A percentile compares a stretch with the other conserved stretches of the same genome.
Evolutionary conservation across 2,329 filamentous ascomycete species (phyloP).

Genomic region (Aspergillus pseudoterreus): DNA sequence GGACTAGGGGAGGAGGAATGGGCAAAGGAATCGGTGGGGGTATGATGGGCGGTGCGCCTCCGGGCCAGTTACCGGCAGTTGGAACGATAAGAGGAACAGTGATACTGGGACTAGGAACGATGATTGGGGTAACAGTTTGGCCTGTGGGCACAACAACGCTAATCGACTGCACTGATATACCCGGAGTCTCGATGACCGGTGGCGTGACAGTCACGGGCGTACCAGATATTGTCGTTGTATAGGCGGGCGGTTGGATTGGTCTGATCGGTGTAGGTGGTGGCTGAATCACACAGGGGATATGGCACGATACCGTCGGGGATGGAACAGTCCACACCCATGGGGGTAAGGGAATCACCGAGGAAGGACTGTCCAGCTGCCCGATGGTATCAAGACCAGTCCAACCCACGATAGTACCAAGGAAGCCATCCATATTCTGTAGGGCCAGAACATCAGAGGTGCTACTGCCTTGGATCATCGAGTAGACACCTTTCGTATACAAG

Average conservation of each 20-base stretch:
- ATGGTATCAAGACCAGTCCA: not conserved
- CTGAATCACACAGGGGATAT: not conserved
- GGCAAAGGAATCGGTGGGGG: not conserved
- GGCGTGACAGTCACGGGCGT: not conserved
- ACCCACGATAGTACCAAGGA: not conserved
- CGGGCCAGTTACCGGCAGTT: not conserved
- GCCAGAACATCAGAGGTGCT: not conserved
- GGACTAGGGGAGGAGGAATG: not conserved
- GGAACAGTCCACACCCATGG: not conserved
- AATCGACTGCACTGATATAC: not conserved
- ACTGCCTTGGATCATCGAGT: not conserved
- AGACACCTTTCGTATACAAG: not conserved
- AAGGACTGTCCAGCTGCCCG: not conserved
- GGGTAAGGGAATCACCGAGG: not conserved
- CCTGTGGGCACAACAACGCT: not conserved
- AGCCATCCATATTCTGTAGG: not conserved
- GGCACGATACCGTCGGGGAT: not conserved
- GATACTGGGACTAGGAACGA: not conserved
- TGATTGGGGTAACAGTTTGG: not conserved
- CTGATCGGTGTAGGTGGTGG: not conserved
- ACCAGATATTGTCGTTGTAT: not conserved
- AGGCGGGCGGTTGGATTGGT: not conserved
- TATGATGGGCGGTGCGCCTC: not conserved
- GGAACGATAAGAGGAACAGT: not conserved
- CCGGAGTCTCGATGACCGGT: not conserved